Percentiles rank a stretch among this genome's conserved stretches.
These are phyloP conservation scores for Herpetomonas samuelpessoai DNA, from an alignment of 208 protist species.

Conservation along the genomic window DNA sequence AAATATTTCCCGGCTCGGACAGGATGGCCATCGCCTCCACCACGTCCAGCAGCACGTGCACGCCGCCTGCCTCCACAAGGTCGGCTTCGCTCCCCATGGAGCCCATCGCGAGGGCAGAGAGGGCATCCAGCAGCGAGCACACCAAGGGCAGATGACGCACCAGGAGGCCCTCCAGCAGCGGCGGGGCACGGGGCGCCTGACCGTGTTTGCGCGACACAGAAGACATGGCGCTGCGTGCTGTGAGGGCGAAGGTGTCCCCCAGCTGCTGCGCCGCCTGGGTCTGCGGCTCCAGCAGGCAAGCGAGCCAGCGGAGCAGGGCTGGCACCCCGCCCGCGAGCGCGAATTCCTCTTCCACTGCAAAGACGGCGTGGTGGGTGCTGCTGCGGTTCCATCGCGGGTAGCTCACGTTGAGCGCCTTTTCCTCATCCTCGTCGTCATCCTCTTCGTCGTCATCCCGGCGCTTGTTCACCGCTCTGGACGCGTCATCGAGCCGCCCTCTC, in stretches of 20 bases:
- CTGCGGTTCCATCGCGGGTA: background rate
- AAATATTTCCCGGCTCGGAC: background rate
- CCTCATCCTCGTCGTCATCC: background rate
- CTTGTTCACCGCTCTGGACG: too few relatives aligned
- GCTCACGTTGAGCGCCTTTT: background rate
- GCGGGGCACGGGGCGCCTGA: background rate
- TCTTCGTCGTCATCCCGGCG: background rate
- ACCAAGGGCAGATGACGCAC: slow-evolving; percentile 8
- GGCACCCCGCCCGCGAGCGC: background rate
- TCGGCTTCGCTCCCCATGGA: slow-evolving; percentile 16
- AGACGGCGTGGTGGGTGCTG: background rate
- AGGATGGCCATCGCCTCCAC: slow-evolving; percentile 27
- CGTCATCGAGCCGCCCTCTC: too few relatives aligned
- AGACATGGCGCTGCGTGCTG: background rate
- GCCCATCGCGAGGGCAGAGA: slow-evolving; percentile 12
- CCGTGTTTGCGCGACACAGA: background rate
- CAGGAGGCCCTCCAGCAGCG: slow-evolving; percentile 7
- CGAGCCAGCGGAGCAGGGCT: background rate
- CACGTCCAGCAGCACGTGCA: slow-evolving; percentile 42
- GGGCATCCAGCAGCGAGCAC: slow-evolving; percentile 1
- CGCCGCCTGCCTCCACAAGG: slow-evolving; percentile 21
- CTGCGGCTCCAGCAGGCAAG: background rate
- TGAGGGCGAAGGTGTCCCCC: background rate
- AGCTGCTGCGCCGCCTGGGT: background rate
- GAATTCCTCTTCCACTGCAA: background rate